phyloP scores from a whole-genome alignment of 495 filamentous ascomycete species.

The Aspergillus sclerotioniger region DNA sequence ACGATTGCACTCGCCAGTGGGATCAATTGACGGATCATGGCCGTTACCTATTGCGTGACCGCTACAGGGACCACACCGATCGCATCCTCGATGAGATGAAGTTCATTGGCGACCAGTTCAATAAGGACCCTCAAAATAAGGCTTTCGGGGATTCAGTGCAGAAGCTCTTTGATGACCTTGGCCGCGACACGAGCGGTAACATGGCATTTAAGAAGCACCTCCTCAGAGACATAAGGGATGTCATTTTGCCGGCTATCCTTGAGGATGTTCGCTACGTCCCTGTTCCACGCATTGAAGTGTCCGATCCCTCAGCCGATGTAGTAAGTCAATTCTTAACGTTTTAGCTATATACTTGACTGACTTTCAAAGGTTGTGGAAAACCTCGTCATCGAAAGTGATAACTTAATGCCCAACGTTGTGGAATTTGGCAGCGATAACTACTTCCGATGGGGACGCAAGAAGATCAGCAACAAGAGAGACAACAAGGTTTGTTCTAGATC shows the following conservation, averaged over 20 bases:
- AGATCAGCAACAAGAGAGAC: conserved; percentile 70
- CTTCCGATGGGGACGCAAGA: conserved; percentile 92
- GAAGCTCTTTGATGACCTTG: conserved; percentile 85
- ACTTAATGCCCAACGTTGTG: conserved; percentile 91
- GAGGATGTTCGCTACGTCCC: conserved; percentile 90
- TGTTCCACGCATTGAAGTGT: conserved; percentile 90
- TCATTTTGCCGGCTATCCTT: conserved; percentile 82
- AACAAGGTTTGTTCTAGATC: conserved; percentile 58
- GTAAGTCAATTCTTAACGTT: conserved; percentile 21
- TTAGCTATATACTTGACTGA: neutral
- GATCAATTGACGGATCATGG: conserved; percentile 81
- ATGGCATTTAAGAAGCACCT: conserved; percentile 87
- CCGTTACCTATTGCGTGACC: conserved; percentile 82
- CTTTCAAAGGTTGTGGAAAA: conserved; percentile 73
- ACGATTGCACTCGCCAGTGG: conserved; percentile 79
- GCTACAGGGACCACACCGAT: conserved; percentile 84
- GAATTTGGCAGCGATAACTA: conserved; percentile 93
- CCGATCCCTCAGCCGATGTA: conserved; percentile 79
- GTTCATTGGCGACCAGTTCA: conserved; percentile 86
- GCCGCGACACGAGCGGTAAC: conserved; percentile 81
- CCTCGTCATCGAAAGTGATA: conserved; percentile 91
- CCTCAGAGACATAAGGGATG: conserved; percentile 79
- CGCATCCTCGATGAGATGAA: conserved; percentile 86
- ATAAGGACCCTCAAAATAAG: conserved; percentile 81
- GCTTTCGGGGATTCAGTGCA: conserved; percentile 70